Evolutionary conservation across 768 basidiomycete genomes (phyloP).

Genomic region (Agrocybe pediades): DNA sequence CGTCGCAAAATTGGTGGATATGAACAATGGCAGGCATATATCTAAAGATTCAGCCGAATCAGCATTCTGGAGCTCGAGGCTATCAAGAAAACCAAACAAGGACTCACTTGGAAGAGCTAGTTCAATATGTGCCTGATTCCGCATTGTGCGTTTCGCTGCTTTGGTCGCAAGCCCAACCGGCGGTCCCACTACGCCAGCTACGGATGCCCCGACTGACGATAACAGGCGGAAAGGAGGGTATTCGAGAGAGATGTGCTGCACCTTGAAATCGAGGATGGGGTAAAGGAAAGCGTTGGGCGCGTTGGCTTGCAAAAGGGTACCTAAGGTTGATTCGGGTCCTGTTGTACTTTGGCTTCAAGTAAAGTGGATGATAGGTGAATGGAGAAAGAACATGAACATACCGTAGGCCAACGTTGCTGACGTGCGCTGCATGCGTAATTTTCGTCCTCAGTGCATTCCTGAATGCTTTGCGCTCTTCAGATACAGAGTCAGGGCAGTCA

Average conservation of each 20-base stretch:
- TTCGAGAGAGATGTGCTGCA: constrained; percentile 35
- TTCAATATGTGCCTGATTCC: constrained; percentile 62
- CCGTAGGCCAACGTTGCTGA: constrained; percentile 76
- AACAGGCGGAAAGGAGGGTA: constrained; percentile 54
- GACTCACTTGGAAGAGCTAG: constrained; percentile 58
- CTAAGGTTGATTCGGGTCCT: constrained; percentile 67
- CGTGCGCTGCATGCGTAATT: constrained; percentile 74
- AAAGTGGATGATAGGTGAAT: background rate
- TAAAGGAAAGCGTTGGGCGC: constrained; percentile 63
- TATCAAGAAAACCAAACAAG: background rate
- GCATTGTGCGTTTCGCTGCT: constrained; percentile 39
- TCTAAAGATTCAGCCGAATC: constrained; percentile 66
- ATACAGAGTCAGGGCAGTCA: constrained; percentile 50
- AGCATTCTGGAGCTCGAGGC: constrained; percentile 24
- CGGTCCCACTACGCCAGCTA: constrained; percentile 73
- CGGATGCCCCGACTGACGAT: constrained; percentile 57
- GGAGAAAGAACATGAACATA: constrained; percentile 15
- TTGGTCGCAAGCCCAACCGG: constrained; percentile 61
- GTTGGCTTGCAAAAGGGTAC: constrained; percentile 56
- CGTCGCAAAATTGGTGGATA: constrained; percentile 17
- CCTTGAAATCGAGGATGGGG: constrained; percentile 57
- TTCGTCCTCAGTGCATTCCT: constrained; percentile 63
- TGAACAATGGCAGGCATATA: constrained; percentile 63
- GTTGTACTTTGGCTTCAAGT: background rate
- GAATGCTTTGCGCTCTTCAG: constrained; percentile 20